Evolutionary conservation across 169 alveolate genomes (phyloP).

Genomic region (Perkinsus chesapeaki): DNA sequence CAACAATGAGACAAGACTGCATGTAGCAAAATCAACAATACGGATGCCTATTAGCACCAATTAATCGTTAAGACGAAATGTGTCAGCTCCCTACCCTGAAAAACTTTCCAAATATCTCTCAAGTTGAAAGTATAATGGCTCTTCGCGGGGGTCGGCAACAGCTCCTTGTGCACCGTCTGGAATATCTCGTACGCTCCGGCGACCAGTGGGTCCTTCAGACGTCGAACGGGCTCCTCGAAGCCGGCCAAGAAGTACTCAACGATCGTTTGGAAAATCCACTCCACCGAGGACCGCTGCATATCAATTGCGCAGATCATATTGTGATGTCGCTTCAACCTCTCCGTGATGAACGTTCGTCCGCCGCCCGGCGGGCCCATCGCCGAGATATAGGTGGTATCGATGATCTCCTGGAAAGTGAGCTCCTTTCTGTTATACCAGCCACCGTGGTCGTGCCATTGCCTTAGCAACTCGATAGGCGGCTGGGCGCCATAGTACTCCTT

Average conservation of each 20-base stretch:
- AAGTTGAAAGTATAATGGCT: constrained; percentile 87
- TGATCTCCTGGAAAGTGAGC: constrained; percentile 64
- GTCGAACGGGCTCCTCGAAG: constrained; percentile 50
- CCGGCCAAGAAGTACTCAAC: constrained; percentile 55
- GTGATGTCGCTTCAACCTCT: constrained; percentile 78
- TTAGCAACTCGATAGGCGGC: constrained; percentile 84
- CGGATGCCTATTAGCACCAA: no score
- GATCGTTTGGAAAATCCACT: constrained; percentile 65
- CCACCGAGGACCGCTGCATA: constrained; percentile 59
- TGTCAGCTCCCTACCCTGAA: constrained; percentile 83
- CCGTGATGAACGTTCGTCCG: constrained; percentile 78
- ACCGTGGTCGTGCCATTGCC: constrained; percentile 83
- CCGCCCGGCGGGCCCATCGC: constrained; percentile 96
- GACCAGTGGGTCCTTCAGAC: constrained; percentile 50
- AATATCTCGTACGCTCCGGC: constrained; percentile 62
- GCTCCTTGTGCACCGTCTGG: constrained; percentile 56
- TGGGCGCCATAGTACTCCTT: constrained; percentile 86
- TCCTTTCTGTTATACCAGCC: constrained; percentile 87
- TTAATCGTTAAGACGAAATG: no score
- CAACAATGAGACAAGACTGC: no score
- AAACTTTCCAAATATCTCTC: constrained; percentile 86
- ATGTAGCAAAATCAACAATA: no score
- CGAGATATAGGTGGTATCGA: constrained; percentile 66
- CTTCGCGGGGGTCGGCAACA: constrained; percentile 86
- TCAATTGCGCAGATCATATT: constrained; percentile 75